Evolutionary conservation across 2,329 filamentous ascomycete species (phyloP).

Genomic region (Cladophialophora carrionii): DNA sequence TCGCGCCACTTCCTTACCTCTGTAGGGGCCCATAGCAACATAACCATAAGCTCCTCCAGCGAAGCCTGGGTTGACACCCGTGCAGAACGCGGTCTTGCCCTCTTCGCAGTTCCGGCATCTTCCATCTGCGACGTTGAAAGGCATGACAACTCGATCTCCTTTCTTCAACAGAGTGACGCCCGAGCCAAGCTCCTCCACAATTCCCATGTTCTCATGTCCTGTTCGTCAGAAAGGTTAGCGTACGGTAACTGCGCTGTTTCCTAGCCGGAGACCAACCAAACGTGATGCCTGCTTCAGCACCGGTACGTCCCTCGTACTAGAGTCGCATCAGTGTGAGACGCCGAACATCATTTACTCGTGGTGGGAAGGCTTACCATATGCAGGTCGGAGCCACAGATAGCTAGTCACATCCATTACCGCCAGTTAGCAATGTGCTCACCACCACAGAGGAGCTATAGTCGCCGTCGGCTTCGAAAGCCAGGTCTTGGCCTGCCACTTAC

Average conservation of each 20-base stretch:
- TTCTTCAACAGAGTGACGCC: constrained; percentile 65
- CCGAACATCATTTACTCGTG: background rate
- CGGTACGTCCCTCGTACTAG: constrained; percentile 69
- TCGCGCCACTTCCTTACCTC: constrained; percentile 25
- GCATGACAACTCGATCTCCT: constrained; percentile 66
- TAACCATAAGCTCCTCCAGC: constrained; percentile 65
- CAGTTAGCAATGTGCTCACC: background rate
- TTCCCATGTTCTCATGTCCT: constrained; percentile 65
- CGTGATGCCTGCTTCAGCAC: constrained; percentile 63
- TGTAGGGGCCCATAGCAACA: constrained; percentile 62
- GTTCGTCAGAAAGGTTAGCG: constrained; percentile 7
- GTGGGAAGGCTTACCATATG: constrained; percentile 42
- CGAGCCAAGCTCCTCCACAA: constrained; percentile 58
- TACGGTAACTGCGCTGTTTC: background rate
- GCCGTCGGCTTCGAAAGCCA: background rate
- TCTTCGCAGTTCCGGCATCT: constrained; percentile 68
- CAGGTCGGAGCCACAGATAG: constrained; percentile 60
- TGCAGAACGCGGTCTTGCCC: constrained; percentile 67
- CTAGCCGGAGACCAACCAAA: constrained; percentile 51
- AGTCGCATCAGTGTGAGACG: constrained; percentile 43
- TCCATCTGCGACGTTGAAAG: constrained; percentile 68
- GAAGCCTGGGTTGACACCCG: constrained; percentile 64
- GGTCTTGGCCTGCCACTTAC: constrained; percentile 39
- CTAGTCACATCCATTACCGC: constrained; percentile 37
- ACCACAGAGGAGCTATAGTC: background rate